Evolutionary conservation across 2,329 filamentous ascomycete genomes (phyloP).

Genomic region (Fusarium sp.): DNA sequence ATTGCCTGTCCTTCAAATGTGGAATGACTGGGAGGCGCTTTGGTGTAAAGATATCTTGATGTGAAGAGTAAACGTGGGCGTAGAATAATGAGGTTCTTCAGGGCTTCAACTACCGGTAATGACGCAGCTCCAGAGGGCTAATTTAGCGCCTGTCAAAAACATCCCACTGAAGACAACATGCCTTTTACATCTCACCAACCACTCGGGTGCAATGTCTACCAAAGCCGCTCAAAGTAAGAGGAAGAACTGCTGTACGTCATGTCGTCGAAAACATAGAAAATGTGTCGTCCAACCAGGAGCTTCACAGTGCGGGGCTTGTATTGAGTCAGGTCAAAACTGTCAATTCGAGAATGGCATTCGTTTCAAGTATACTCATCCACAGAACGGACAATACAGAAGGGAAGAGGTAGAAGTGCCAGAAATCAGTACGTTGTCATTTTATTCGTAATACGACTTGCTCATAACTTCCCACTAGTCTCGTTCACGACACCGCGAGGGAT

Average conservation of each 20-base stretch:
- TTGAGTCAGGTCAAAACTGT: not conserved
- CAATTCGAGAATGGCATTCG: conserved; percentile 9
- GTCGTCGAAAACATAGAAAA: conserved; percentile 9
- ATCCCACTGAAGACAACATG: not conserved
- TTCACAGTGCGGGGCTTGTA: not conserved
- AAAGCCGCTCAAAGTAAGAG: not conserved
- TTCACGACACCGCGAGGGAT: not conserved
- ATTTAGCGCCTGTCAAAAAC: not conserved
- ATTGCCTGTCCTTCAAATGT: not conserved
- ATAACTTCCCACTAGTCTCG: not conserved
- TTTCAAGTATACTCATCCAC: not conserved
- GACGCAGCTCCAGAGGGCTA: not conserved
- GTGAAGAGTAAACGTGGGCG: not conserved
- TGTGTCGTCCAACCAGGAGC: not conserved
- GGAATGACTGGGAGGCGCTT: accelerated
- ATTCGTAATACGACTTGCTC: too few species aligned
- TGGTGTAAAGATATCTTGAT: too few species aligned
- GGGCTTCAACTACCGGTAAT: not conserved
- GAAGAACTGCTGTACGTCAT: conserved; percentile 1
- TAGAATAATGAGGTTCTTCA: not conserved
- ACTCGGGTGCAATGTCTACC: not conserved
- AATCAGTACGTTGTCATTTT: not conserved
- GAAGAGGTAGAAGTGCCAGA: not conserved
- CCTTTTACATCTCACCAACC: not conserved
- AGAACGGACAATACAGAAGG: not conserved